Evolutionary conservation across 2,329 filamentous ascomycete species (phyloP).

Genomic region (Aplosporella prunicola): DNA sequence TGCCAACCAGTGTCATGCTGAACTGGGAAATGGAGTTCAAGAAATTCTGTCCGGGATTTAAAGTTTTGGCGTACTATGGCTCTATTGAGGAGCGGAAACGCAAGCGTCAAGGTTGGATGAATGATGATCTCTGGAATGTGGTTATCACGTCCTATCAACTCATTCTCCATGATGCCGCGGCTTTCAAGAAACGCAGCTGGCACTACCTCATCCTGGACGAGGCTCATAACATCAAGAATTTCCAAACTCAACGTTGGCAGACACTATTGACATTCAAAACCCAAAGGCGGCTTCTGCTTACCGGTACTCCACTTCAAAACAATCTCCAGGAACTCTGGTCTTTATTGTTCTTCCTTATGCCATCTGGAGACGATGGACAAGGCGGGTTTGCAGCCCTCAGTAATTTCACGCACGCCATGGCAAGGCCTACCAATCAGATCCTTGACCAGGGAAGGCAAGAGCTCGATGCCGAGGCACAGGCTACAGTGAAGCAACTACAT

Average conservation of each 20-base stretch:
- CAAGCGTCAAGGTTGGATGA: conserved; percentile 88
- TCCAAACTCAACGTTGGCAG: conserved; percentile 95
- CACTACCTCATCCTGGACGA: conserved; percentile 98
- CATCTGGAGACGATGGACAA: conserved; percentile 70
- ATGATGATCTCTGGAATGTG: conserved; percentile 87
- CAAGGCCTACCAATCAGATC: conserved; percentile 90
- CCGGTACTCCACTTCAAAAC: conserved; percentile 92
- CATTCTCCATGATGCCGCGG: conserved; percentile 84
- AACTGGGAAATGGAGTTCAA: conserved; percentile 99
- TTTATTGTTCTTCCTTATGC: conserved; percentile 90
- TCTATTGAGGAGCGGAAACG: conserved; percentile 82
- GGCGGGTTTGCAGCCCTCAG: conserved; percentile 90
- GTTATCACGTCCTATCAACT: conserved; percentile 97
- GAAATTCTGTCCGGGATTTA: conserved; percentile 97
- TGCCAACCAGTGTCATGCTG: conserved; percentile 95
- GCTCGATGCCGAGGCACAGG: conserved; percentile 87
- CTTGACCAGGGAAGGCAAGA: conserved; percentile 88
- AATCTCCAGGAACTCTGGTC: conserved; percentile 97
- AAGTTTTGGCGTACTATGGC: conserved; percentile 94
- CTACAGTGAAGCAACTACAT: conserved; percentile 87
- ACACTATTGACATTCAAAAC: conserved; percentile 91
- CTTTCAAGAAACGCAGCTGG: conserved; percentile 88
- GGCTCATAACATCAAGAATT: conserved; percentile 99
- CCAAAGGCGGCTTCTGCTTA: conserved; percentile 73
- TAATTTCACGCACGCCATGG: conserved; percentile 94